These are phyloP conservation scores for Trametes sanguinea DNA, from an alignment of 768 basidiomycete genomes.

Conservation along the genomic window DNA sequence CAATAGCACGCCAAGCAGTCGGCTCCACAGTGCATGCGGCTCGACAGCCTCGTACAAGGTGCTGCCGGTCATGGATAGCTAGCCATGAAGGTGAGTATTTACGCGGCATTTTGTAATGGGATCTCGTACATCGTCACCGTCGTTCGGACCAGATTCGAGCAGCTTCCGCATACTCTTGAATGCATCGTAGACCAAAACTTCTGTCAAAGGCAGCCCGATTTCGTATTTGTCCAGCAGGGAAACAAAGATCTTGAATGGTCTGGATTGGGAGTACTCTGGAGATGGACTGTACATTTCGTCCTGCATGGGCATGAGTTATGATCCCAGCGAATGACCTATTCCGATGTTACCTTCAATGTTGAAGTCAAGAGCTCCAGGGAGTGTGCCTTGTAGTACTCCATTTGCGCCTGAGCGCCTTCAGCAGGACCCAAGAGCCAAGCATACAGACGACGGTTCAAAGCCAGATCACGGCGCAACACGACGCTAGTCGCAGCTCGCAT, in stretches of 20 bases:
- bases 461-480: slow-evolving; percentile 89
- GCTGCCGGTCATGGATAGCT: slow-evolving; percentile 82
- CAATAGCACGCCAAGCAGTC: slow-evolving; percentile 61
- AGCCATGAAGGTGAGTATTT: background rate
- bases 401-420: slow-evolving; percentile 75
- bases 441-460: slow-evolving; percentile 89
- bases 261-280: slow-evolving; percentile 71
- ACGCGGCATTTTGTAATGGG: background rate
- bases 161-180: slow-evolving; percentile 69
- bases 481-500: slow-evolving; percentile 87
- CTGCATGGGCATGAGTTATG: slow-evolving; percentile 39
- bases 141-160: slow-evolving; percentile 52
- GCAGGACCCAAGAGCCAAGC: slow-evolving; percentile 89
- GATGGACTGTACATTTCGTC: slow-evolving; percentile 76
- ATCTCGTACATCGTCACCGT: slow-evolving; percentile 56
- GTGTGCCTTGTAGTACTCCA: slow-evolving; percentile 66
- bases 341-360: slow-evolving; percentile 61
- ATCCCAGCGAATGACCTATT: background rate
- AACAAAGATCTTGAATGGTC: slow-evolving; percentile 95
- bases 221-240: slow-evolving; percentile 97
- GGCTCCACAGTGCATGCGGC: slow-evolving; percentile 84
- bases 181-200: slow-evolving; percentile 75
- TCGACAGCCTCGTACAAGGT: slow-evolving; percentile 93
- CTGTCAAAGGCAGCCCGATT: slow-evolving; percentile 80
- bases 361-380: slow-evolving; percentile 69